Evolutionary conservation across 345 rosid genomes (phyloP).

Genomic region (Brassica nigra): DNA sequence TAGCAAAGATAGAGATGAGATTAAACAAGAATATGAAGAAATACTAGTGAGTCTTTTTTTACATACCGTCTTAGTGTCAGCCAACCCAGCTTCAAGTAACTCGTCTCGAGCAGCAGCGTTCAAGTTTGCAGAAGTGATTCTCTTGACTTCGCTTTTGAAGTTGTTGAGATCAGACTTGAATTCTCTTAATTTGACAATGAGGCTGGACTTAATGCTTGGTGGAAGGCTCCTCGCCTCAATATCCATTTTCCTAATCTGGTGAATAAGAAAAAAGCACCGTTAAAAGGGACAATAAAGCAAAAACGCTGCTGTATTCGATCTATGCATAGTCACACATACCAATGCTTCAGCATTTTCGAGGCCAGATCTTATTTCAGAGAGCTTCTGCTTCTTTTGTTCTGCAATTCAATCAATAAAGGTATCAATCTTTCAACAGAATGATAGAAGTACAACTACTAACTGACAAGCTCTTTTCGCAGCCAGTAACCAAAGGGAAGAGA

Average conservation of each 20-base stretch:
- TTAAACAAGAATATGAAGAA: too few species aligned
- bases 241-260: slow-evolving; percentile 83
- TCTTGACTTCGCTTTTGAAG: slow-evolving; percentile 70
- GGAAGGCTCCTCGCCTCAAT: slow-evolving; percentile 82
- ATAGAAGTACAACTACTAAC: too few species aligned
- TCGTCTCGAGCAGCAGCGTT: slow-evolving; percentile 69
- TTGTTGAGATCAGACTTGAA: slow-evolving; percentile 86
- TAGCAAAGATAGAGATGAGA: not conserved
- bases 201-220: slow-evolving; percentile 65
- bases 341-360: slow-evolving; percentile 77
- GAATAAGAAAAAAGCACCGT: not conserved
- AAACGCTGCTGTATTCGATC: not conserved
- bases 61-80: slow-evolving; percentile 64
- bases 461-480: too few species aligned
- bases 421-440: too few species aligned
- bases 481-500: too few species aligned
- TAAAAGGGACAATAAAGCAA: not conserved
- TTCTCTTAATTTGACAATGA: slow-evolving; percentile 79
- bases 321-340: slow-evolving; percentile 44
- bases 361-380: slow-evolving; percentile 64
- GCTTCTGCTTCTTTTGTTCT: slow-evolving; percentile 85
- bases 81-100: slow-evolving; percentile 76
- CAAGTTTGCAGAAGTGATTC: slow-evolving; percentile 55
- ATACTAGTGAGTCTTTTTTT: not conserved
- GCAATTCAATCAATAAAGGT: slow-evolving; percentile 21